Evolutionary conservation across 768 basidiomycete species (phyloP).

Genomic region (Calocera viscosa): DNA sequence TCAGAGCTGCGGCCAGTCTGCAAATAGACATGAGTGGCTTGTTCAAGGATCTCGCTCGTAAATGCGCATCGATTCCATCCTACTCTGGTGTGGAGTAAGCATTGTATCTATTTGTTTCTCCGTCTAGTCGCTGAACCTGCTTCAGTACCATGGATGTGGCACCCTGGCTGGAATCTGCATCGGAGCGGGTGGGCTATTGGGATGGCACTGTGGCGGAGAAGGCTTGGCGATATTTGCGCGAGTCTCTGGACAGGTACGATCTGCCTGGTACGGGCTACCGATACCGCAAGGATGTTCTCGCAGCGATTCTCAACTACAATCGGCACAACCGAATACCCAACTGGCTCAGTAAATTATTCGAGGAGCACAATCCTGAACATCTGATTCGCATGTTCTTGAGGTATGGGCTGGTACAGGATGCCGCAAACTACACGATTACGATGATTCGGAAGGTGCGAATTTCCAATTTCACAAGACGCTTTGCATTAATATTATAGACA

Average conservation of each 20-base stretch:
- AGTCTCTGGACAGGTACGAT: conserved; percentile 69
- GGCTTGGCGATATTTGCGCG: conserved; percentile 80
- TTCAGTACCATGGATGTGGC: conserved; percentile 8
- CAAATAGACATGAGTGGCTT: conserved; percentile 78
- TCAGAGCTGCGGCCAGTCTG: conserved; percentile 60
- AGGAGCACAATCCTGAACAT: conserved; percentile 71
- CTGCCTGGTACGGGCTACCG: conserved; percentile 51
- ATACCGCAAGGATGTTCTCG: conserved; percentile 65
- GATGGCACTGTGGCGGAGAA: conserved; percentile 65
- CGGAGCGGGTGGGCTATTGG: conserved; percentile 71
- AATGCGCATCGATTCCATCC: conserved; percentile 62
- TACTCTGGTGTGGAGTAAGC: conserved; percentile 36
- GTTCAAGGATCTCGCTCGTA: conserved; percentile 60
- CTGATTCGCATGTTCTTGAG: conserved; percentile 67
- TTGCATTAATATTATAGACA: background rate
- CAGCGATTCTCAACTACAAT: conserved; percentile 61
- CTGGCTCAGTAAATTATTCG: conserved; percentile 68
- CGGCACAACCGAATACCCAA: conserved; percentile 48
- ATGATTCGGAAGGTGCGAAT: conserved; percentile 56
- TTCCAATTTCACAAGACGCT: background rate
- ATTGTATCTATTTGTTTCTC: background rate
- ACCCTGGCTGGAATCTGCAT: conserved; percentile 51
- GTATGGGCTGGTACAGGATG: conserved; percentile 66
- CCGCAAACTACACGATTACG: conserved; percentile 57
- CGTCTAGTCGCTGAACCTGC: background rate